Base-by-base conservation (phyloP, 345 rosid species). In the Acer negundo region DNA sequence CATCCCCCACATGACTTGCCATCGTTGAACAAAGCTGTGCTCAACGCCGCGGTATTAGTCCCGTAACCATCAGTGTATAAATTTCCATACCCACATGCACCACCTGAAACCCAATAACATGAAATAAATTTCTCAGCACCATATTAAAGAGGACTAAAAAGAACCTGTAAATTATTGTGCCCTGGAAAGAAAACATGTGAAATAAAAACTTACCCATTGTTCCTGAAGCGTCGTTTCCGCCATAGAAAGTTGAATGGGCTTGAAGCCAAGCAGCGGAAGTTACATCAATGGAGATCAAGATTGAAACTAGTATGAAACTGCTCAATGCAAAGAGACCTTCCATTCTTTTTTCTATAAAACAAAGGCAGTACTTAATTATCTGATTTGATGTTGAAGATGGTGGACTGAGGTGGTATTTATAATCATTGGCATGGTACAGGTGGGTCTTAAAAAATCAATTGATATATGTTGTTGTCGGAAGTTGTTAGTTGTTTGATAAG, bases 1-100 rank as follows among this genome's bases (percentile, higher is more conserved):
- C 97, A 90, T 17, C 93, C 88, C 0, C 97, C 91, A 15, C 97
- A 91, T 0, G 87, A 76, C 79, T 86, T 80, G 42, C 95, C 91
- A 26, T 83, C 83, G 70, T 88, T 85, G 82, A 91, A 91, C 84
- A 93, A 75, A 8, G 90, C 97, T 3, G 90, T 87, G 83, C 95
- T 93, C 20, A 93, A 75, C 0, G 92, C 94, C 2, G 92, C 94
- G 0, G 97, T 91, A 69, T 80, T 87, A 78, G 78, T 88, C 7
- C 86, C 90, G 63, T 93, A 93, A 42, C 93, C 94, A 66, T 90
- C 94, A 5, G 88, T 90, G 67, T 87, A 79, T 40, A 93, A 73
- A 77, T 90, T 87, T 11, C 94, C 97, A 73, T 93, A 93, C 9
- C 97, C 97, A 76, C 97, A 93, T 23, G 97, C 95, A 28, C 94